phyloP scores from a whole-genome alignment of 169 alveolate genomes.

The Cyclospora cayetanensis region DNA sequence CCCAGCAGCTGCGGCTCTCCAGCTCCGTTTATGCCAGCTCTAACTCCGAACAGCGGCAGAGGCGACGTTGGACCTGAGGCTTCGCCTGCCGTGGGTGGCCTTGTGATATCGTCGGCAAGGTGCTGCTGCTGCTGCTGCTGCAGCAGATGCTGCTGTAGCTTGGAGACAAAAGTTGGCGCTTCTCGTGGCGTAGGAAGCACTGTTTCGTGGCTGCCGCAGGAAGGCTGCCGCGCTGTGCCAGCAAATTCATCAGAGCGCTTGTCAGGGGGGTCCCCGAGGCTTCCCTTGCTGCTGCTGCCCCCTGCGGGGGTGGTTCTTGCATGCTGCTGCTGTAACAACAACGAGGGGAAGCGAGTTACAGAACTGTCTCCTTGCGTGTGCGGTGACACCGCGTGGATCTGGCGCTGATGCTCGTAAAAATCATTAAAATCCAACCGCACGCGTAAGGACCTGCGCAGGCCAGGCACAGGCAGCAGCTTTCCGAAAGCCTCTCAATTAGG shows the following conservation, averaged over 20 bases:
- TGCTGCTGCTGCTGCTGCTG: conserved; percentile 38
- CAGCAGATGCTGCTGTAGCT: conserved; percentile 38
- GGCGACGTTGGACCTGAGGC: conserved; percentile 30
- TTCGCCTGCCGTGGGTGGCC: conserved; percentile 20
- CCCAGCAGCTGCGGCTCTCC: background rate
- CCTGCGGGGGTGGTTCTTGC: background rate
- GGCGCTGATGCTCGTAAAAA: conserved; percentile 61
- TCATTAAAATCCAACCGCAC: conserved; percentile 46
- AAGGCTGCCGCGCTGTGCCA: background rate
- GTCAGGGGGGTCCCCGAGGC: background rate
- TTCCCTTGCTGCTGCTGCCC: conserved; percentile 12
- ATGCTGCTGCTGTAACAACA: conserved; percentile 40
- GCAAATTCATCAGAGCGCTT: background rate
- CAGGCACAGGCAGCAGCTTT: background rate
- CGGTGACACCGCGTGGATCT: background rate
- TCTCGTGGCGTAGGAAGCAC: background rate
- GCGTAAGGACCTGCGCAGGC: conserved; percentile 31
- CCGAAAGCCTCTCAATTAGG: no score
- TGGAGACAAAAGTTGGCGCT: background rate
- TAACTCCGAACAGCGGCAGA: background rate
- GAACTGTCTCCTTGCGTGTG: background rate
- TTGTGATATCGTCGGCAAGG: background rate
- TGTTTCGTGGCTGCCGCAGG: background rate
- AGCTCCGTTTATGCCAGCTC: background rate
- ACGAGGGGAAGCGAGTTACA: conserved; percentile 1